Evolutionary conservation across 78 protist genomes (phyloP).

Genomic region (Isochrysis galbana): DNA sequence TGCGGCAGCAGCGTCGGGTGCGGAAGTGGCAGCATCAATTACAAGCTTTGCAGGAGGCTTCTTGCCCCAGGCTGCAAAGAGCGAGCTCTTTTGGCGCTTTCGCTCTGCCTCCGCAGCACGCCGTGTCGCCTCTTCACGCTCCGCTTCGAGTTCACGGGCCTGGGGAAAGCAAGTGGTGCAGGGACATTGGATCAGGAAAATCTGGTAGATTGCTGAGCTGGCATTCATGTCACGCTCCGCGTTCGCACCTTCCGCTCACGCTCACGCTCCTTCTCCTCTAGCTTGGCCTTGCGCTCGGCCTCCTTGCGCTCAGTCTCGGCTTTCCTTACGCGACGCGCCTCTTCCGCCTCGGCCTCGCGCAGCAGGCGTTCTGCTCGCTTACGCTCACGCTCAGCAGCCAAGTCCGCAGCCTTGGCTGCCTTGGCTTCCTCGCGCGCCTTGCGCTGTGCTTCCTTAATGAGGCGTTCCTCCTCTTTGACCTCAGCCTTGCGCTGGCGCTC

Average conservation of each 20-base stretch:
- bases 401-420: background rate
- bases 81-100: background rate
- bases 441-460: background rate
- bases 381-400: background rate
- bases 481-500: background rate
- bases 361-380: background rate
- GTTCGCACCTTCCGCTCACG: too few relatives aligned
- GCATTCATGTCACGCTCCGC: too few relatives aligned
- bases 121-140: background rate
- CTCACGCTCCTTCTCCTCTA: background rate
- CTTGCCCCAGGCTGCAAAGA: background rate
- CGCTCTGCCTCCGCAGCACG: background rate
- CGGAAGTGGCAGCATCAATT: too few relatives aligned
- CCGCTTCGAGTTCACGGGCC: background rate
- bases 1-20: background rate
- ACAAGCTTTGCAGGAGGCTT: background rate
- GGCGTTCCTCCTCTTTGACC: background rate
- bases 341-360: background rate
- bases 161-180: background rate
- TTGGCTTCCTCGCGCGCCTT: background rate
- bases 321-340: background rate
- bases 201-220: background rate
- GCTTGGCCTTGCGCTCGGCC: background rate
- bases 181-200: background rate
- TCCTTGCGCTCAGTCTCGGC: background rate